Evolutionary conservation across 2,329 filamentous ascomycete genomes (phyloP).

Genomic region (Hymenoscyphus linearis): DNA sequence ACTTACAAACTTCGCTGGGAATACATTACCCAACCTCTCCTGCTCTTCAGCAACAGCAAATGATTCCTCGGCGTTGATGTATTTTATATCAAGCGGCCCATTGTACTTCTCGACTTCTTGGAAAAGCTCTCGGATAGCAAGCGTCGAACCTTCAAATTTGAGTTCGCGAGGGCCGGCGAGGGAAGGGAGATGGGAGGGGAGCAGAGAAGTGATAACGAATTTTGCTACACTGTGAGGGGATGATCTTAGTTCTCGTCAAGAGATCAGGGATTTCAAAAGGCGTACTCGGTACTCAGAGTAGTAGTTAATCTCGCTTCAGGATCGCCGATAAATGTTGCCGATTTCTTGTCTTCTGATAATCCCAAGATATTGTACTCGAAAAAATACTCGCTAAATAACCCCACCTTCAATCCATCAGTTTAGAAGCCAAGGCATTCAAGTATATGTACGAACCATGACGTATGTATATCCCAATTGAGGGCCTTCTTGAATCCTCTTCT

Average conservation of each 20-base stretch:
- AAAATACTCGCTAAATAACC: constrained; percentile 3
- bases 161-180: not conserved
- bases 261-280: not conserved
- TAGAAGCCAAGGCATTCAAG: too few relatives aligned
- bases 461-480: constrained; percentile 1
- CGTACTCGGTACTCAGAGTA: not conserved
- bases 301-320: not conserved
- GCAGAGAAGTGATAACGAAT: not conserved
- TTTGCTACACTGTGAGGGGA: constrained; percentile 1
- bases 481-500: not conserved
- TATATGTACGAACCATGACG: not conserved
- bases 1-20: constrained; percentile 1
- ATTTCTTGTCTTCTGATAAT: constrained; percentile 1
- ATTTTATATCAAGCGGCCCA: not conserved
- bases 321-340: constrained; percentile 3
- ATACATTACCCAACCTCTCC: not conserved
- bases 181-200: not conserved
- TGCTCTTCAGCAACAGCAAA: constrained; percentile 1
- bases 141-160: not conserved
- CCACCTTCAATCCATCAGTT: not conserved
- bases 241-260: not conserved
- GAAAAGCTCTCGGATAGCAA: not conserved
- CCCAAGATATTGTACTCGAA: constrained; percentile 4
- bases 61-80: not conserved
- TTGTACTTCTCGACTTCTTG: not conserved